Conservation (phyloP, 2,329 filamentous ascomycete genomes). For the Ophiostoma novo-ulmi region DNA sequence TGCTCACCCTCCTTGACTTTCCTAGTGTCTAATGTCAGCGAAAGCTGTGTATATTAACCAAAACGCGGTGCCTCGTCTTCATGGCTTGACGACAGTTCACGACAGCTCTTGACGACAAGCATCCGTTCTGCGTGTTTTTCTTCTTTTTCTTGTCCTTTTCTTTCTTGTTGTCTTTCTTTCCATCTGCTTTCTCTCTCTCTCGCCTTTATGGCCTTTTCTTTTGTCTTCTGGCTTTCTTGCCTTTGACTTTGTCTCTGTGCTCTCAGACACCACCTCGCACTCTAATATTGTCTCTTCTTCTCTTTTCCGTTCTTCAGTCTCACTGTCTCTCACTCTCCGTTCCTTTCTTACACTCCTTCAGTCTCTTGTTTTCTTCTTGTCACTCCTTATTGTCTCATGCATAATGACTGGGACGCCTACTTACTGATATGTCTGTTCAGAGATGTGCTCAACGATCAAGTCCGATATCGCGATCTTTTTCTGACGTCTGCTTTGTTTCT, state of each 20-base stretch:
- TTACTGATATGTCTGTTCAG: constrained; percentile 12
- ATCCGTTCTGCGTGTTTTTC: neutral
- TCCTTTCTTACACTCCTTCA: constrained; percentile 13
- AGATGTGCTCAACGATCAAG: constrained; percentile 11
- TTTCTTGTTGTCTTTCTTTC: neutral
- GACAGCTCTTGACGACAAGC: constrained; percentile 11
- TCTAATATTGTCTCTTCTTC: neutral
- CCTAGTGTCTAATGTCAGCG: constrained; percentile 14
- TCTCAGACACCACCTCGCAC: neutral
- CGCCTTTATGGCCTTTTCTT: neutral
- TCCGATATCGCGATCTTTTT: constrained; percentile 9
- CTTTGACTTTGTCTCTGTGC: constrained; percentile 26
- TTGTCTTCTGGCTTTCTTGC: neutral
- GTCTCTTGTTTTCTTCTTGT: constrained; percentile 15
- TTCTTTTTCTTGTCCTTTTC: neutral
- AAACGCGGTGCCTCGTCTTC: neutral
- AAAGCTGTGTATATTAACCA: constrained; percentile 15
- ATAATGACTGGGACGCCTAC: constrained; percentile 17
- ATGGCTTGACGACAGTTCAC: constrained; percentile 11
- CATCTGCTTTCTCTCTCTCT: neutral
- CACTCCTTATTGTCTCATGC: constrained; percentile 12
- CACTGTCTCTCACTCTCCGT: neutral
- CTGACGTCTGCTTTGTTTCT: constrained; percentile 9
- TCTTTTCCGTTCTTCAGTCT: neutral
- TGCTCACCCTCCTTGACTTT: neutral